Evolutionary conservation across 306 rosid genomes (phyloP).

Genomic region (Malus orientalis): DNA sequence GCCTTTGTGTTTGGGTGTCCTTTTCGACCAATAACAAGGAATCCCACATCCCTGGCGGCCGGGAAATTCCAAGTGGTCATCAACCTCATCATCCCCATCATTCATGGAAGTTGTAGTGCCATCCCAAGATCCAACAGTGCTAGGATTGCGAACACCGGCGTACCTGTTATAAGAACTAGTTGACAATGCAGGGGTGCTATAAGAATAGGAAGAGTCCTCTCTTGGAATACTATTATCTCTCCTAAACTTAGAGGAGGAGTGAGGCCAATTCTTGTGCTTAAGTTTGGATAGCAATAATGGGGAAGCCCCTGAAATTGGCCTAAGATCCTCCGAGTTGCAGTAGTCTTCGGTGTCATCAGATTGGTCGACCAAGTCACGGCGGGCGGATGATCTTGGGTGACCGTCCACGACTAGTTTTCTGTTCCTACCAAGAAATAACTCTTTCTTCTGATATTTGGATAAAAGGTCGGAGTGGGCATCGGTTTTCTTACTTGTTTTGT

Average conservation of each 20-base stretch:
- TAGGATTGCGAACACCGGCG: constrained; percentile 39
- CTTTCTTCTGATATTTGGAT: constrained; percentile 36
- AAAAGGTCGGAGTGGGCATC: constrained; percentile 38
- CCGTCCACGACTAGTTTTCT: constrained; percentile 32
- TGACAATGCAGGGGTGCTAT: constrained; percentile 92
- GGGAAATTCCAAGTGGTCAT: constrained; percentile 62
- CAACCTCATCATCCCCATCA: constrained; percentile 69
- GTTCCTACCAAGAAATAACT: constrained; percentile 32
- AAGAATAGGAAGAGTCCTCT: constrained; percentile 83
- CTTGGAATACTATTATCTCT: constrained; percentile 28
- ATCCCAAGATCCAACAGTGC: constrained; percentile 94
- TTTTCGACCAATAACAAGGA: constrained; percentile 91
- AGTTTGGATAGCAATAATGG: constrained; percentile 54
- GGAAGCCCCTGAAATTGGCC: constrained; percentile 49
- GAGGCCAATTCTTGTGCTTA: constrained; percentile 54
- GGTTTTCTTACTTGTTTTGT: constrained; percentile 48
- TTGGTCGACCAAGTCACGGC: constrained; percentile 52
- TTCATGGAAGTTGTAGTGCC: constrained; percentile 74
- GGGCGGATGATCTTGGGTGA: constrained; percentile 24
- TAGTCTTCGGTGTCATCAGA: constrained; percentile 70
- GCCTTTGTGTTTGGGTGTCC: constrained; percentile 61
- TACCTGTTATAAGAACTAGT: constrained; percentile 73
- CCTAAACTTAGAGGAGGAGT: constrained; percentile 44
- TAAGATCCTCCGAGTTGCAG: constrained; percentile 58
- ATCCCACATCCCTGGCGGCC: constrained; percentile 91